phyloP scores from a whole-genome alignment of 768 basidiomycete genomes.

The Serendipita indica region DNA sequence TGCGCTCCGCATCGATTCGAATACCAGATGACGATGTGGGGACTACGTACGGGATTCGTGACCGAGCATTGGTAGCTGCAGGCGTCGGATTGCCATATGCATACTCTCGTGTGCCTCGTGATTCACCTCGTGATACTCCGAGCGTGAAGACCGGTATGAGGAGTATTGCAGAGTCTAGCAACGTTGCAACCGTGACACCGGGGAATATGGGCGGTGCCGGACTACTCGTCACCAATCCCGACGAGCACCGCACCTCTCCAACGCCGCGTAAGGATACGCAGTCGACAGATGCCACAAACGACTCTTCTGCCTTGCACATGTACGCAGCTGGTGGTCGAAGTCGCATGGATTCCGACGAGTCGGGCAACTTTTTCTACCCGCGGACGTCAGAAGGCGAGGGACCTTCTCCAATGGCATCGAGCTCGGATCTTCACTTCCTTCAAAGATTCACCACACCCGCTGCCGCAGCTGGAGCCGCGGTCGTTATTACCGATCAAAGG shows the following conservation, averaged over 20 bases:
- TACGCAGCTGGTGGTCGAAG: constrained; percentile 1
- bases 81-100: neutral
- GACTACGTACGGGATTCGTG: neutral
- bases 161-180: neutral
- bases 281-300: neutral
- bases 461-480: neutral
- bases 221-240: neutral
- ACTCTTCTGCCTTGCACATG: neutral
- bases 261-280: neutral
- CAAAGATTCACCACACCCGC: neutral
- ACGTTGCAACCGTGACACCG: neutral
- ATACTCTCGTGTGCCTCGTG: neutral
- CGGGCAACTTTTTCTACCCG: neutral
- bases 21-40: neutral
- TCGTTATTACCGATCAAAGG: neutral
- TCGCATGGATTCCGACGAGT: neutral
- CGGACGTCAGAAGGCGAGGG: neutral
- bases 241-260: too few relatives aligned
- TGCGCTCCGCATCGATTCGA: neutral
- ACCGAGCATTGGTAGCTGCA: neutral
- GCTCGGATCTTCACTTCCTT: neutral
- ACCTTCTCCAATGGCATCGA: neutral
- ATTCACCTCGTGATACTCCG: neutral
- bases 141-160: neutral
- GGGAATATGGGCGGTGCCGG: neutral